These are phyloP conservation scores for Trametes punicea DNA, from an alignment of 768 basidiomycete genomes.

Conservation along the genomic window DNA sequence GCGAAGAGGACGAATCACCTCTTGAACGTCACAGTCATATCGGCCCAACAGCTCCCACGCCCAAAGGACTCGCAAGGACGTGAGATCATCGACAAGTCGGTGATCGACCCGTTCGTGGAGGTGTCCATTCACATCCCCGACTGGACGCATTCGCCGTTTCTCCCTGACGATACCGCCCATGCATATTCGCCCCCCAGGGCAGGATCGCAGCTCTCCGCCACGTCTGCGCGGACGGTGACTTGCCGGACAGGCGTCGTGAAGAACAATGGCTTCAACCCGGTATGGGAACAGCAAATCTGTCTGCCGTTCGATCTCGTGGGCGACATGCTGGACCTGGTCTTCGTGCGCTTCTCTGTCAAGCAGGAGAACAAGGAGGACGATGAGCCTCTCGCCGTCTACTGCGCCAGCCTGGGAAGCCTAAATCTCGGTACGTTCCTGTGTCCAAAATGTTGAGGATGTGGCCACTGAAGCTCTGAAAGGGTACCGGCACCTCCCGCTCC, in stretches of 20 bases:
- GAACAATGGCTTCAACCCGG: slow-evolving; percentile 92
- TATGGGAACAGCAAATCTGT: slow-evolving; percentile 70
- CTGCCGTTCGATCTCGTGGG: slow-evolving; percentile 77
- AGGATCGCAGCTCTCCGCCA: slow-evolving; percentile 27
- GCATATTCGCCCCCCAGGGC: slow-evolving; percentile 21
- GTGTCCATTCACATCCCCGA: slow-evolving; percentile 75
- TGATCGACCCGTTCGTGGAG: slow-evolving; percentile 76
- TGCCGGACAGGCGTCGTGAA: slow-evolving; percentile 61
- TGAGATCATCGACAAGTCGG: slow-evolving; percentile 56
- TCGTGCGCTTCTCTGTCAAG: slow-evolving; percentile 74
- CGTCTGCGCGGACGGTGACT: slow-evolving; percentile 45
- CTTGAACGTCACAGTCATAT: slow-evolving; percentile 74
- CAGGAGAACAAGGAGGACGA: slow-evolving; percentile 61
- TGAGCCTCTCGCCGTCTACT: slow-evolving; percentile 71
- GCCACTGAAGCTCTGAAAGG: slow-evolving; percentile 46
- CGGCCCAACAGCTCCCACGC: slow-evolving; percentile 86
- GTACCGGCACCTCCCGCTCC: slow-evolving; percentile 85
- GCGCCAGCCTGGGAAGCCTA: slow-evolving; percentile 65
- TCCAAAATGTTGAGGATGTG: slow-evolving; percentile 30
- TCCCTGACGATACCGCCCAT: slow-evolving; percentile 1
- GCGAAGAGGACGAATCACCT: slow-evolving; percentile 51
- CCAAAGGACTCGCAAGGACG: slow-evolving; percentile 59
- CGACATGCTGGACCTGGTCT: slow-evolving; percentile 78
- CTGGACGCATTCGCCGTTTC: slow-evolving; percentile 41
- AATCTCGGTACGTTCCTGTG: slow-evolving; percentile 54